Conservation (phyloP, 768 basidiomycete genomes). For the Rhodosporidiobolus sp. region DNA sequence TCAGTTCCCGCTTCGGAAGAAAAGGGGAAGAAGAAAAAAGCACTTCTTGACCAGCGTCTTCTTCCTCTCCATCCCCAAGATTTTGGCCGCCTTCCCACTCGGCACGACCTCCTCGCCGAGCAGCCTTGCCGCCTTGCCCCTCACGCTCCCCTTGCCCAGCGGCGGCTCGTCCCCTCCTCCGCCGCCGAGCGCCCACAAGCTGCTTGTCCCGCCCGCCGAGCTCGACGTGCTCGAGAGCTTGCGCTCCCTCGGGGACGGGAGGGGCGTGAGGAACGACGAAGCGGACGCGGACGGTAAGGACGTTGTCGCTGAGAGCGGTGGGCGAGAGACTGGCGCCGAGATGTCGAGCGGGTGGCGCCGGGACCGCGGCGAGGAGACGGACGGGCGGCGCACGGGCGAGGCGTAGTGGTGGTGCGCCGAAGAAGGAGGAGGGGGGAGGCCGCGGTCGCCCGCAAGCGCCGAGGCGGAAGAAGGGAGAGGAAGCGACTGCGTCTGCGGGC, state of each 20-base stretch:
- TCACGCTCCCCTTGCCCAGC: neutral
- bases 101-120: conserved; percentile 30
- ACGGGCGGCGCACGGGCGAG: too few species aligned
- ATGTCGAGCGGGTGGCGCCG: too few species aligned
- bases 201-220: neutral
- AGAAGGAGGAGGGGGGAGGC: too few species aligned
- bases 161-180: neutral
- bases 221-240: too few species aligned
- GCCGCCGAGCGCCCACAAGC: neutral
- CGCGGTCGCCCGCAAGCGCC: too few species aligned
- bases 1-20: neutral
- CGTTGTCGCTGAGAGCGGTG: neutral
- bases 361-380: too few species aligned
- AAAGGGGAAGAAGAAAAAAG: neutral
- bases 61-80: conserved; percentile 29
- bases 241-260: neutral
- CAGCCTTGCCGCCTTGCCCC: conserved; percentile 26
- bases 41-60: conserved; percentile 20
- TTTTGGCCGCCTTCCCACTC: conserved; percentile 27
- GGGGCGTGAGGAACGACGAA: neutral
- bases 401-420: too few species aligned
- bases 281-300: neutral
- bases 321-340: too few species aligned
- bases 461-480: neutral
- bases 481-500: neutral